phyloP scores from a whole-genome alignment of 2,329 filamentous ascomycete species.

The Malbranchea cinnamomea region DNA sequence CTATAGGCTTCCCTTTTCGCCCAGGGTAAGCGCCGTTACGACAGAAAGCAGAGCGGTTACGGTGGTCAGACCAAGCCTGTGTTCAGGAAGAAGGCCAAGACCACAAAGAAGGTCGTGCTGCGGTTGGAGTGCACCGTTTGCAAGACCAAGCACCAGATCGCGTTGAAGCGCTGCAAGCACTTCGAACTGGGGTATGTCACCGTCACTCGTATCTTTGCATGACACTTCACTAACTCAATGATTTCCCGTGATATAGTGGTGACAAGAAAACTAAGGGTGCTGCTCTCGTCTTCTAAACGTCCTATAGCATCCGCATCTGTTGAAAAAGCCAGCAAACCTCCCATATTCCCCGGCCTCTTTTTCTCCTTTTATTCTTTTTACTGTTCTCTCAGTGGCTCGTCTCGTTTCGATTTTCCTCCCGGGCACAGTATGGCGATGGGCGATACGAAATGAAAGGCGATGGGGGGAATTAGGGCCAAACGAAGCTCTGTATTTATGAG shows the following conservation, averaged over 20 bases:
- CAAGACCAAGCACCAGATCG: constrained; percentile 97
- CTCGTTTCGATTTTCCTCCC: too few species aligned
- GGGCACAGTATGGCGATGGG: too few species aligned
- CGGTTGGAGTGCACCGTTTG: constrained; percentile 93
- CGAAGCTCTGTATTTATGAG: constrained; percentile 9
- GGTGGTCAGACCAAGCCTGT: constrained; percentile 99
- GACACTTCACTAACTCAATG: constrained; percentile 1
- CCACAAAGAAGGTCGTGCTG: constrained; percentile 99
- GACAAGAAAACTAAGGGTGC: constrained; percentile 99
- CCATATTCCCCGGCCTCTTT: too few species aligned
- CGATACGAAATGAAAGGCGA: too few species aligned
- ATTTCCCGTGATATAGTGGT: constrained; percentile 48
- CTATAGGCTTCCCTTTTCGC: constrained; percentile 73
- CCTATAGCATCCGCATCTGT: too few species aligned
- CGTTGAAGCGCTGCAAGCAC: constrained; percentile 99
- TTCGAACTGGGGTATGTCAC: constrained; percentile 93
- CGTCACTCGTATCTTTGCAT: constrained; percentile 1
- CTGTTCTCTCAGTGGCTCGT: constrained; percentile 8
- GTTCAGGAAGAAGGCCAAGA: constrained; percentile 99
- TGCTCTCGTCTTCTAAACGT: constrained; percentile 93
- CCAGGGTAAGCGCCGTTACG: constrained; percentile 99
- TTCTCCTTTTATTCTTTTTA: constrained; percentile 4
- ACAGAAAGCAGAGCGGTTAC: constrained; percentile 98
- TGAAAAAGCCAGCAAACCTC: too few species aligned
- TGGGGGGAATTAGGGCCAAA: too few species aligned